Percentiles rank a stretch among this genome's conserved stretches.
Evolutionary conservation across 164 flowering plant genomes (phyloP).

Genomic region (Chloranthus sessilifolius): DNA sequence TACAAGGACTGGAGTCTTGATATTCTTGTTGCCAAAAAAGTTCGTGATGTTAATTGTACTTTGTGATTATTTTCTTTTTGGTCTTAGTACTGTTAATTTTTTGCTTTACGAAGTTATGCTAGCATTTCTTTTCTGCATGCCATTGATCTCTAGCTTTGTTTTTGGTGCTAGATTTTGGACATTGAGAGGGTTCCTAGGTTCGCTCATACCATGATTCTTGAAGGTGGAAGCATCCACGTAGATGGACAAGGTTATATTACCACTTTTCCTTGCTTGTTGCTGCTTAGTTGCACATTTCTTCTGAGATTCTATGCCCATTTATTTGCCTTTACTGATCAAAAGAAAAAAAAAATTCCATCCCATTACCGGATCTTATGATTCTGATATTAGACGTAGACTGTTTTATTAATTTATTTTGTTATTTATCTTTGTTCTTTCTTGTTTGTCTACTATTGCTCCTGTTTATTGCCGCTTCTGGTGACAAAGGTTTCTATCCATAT

Average conservation of each 20-base stretch:
- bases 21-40: constrained; percentile 79
- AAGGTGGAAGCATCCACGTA: constrained; percentile 99
- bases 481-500: too few species aligned
- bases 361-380: too few species aligned
- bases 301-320: too few species aligned
- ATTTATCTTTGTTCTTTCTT: too few species aligned
- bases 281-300: too few species aligned
- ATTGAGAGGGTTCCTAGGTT: constrained; percentile 75
- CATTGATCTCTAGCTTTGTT: background rate
- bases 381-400: too few species aligned
- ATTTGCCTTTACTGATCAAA: too few species aligned
- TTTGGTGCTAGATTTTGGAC: constrained; percentile 52
- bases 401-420: too few species aligned
- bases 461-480: too few species aligned
- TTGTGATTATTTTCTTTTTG: constrained; percentile 4
- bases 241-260: constrained; percentile 72
- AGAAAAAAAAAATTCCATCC: too few species aligned
- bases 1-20: constrained; percentile 90
- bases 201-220: constrained; percentile 69
- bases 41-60: constrained; percentile 17
- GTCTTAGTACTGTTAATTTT: background rate
- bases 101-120: background rate
- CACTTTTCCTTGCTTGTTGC: background rate
- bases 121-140: constrained; percentile 3
- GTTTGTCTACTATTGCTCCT: too few species aligned